Base-by-base conservation (phyloP, 75 land plant species). In the Isoetes taiwanensis region DNA sequence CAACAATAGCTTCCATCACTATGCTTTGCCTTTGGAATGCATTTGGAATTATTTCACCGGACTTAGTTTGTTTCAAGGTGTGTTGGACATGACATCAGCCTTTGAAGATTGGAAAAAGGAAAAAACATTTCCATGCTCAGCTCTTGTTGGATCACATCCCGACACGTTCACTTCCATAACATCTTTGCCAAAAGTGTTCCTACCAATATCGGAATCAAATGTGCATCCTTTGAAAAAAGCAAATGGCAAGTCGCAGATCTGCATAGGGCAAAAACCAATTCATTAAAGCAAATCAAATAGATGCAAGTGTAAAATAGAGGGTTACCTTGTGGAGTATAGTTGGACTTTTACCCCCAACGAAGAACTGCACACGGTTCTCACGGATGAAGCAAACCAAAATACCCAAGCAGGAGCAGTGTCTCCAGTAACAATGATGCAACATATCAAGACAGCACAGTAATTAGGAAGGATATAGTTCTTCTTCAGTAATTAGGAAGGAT, bases 211-310 rank as follows among this genome's bases (percentile, higher is more conserved):
- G 50, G 50, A 6, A 23, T 46, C 5, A 46, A 23, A 16, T 46
- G 25, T 6, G 50, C n/a, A 46, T 46, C 50, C n/a, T 19, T 23
- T 46, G n/a, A 46, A 46, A 23, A 46, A 46, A 5, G 50, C 50
- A 46, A 46, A 46, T 46, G 50, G 50, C 50, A 46, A 46, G n/a
- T 46, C 50, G 23, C 50, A 46, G 16, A 46, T 46, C 50, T 46
- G 50, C 16, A 46, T 3, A 46, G 50, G 23, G 4, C 6, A 23
- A 46, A 8, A n/a, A 6, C 16, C 50, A 37, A 9, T 37, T 37
- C 39, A 14, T 37, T 14, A 9, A 9, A 37, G 12, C 14, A 9
- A 37, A 37, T 37, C 14, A 37, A 9, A 9, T 14, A 14, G 38
- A 37, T 9, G 38, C 38, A 9, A 14, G 14, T 9, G 38, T 37